Evolutionary conservation across 441 rosid species (phyloP).

Genomic region (Erodium texanum): DNA sequence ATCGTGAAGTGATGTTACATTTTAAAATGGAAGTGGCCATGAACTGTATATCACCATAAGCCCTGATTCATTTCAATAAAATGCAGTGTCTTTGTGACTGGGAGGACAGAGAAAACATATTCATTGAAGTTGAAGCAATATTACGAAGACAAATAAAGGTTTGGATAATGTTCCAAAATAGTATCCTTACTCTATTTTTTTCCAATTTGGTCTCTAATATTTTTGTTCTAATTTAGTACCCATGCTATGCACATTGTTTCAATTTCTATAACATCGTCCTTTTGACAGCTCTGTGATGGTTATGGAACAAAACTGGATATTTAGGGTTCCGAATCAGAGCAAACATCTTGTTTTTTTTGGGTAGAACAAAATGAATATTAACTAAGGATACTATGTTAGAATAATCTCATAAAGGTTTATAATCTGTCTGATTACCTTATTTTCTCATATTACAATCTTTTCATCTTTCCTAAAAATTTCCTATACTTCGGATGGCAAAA

Average conservation of each 20-base stretch:
- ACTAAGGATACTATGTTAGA: too few relatives aligned
- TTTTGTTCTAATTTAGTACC: background rate
- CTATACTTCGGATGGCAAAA: too few relatives aligned
- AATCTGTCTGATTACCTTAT: background rate
- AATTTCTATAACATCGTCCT: too few relatives aligned
- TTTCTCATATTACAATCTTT: too few relatives aligned
- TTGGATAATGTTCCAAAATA: conserved; percentile 8
- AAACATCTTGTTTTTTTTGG: too few relatives aligned
- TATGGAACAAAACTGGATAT: background rate
- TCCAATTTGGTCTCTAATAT: background rate
- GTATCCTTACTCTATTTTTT: background rate
- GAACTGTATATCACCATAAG: too few relatives aligned
- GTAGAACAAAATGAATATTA: too few relatives aligned
- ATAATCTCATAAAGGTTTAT: background rate
- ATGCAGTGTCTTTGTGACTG: conserved; percentile 81
- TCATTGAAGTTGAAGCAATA: conserved; percentile 83
- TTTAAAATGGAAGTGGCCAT: too few relatives aligned
- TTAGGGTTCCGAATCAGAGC: too few relatives aligned
- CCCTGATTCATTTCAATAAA: background rate
- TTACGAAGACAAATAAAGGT: conserved; percentile 83
- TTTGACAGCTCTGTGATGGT: too few relatives aligned
- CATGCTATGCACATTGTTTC: background rate
- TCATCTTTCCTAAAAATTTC: too few relatives aligned
- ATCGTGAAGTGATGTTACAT: too few relatives aligned
- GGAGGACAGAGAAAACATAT: conserved; percentile 87